A percentile compares a stretch with the other conserved stretches of the same genome.
phyloP scores from a whole-genome alignment of 129 eudicot genomes.

The Tanacetum coccineum region DNA sequence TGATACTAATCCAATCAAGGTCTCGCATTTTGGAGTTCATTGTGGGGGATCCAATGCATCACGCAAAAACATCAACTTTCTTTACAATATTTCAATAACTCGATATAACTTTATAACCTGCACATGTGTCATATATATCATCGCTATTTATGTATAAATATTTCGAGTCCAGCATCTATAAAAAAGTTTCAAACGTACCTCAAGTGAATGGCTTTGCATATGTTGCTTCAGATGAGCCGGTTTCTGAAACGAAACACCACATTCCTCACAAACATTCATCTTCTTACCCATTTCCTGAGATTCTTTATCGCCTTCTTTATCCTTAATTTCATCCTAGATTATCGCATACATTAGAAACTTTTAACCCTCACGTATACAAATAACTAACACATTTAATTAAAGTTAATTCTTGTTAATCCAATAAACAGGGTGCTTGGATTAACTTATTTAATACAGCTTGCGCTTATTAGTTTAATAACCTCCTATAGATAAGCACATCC shows the following conservation, averaged over 20 bases:
- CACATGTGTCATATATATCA: constrained; percentile 20
- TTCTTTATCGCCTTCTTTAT: constrained; percentile 23
- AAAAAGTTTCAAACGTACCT: constrained; percentile 39
- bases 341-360: not conserved
- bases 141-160: not conserved
- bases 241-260: constrained; percentile 66
- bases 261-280: constrained; percentile 54
- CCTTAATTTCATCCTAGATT: constrained; percentile 50
- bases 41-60: constrained; percentile 99
- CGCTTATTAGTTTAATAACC: no score
- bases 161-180: not conserved
- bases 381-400: no score
- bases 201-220: constrained; percentile 85
- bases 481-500: no score
- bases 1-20: constrained; percentile 99
- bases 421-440: no score
- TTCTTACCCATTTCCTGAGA: constrained; percentile 20
- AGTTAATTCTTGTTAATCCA: no score
- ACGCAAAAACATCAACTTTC: constrained; percentile 39
- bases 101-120: constrained; percentile 36
- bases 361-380: not conserved
- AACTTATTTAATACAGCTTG: no score
- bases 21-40: constrained; percentile 99
- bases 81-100: constrained; percentile 14
- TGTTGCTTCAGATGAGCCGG: constrained; percentile 93